Conservation (phyloP, 495 filamentous ascomycete genomes). For the Delitschia confertaspora region DNA sequence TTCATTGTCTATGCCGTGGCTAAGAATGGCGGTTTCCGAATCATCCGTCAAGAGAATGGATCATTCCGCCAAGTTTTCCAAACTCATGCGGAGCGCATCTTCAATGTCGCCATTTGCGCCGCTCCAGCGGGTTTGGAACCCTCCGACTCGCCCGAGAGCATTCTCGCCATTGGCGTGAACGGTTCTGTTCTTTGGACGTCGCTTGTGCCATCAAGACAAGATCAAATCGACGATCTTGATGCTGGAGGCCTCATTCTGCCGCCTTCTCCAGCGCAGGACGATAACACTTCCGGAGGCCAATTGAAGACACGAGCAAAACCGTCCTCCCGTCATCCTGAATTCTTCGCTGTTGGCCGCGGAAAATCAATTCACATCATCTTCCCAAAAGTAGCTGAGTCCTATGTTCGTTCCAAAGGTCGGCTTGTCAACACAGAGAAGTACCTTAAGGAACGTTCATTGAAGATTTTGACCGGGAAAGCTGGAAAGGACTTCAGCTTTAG, state of each 20-base stretch:
- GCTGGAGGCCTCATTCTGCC: constrained; percentile 74
- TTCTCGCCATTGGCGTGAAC: constrained; percentile 87
- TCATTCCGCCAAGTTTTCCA: constrained; percentile 82
- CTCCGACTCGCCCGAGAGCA: constrained; percentile 46
- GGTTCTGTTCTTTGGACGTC: constrained; percentile 89
- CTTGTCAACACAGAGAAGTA: constrained; percentile 77
- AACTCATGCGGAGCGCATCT: constrained; percentile 77
- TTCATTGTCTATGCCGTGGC: constrained; percentile 91
- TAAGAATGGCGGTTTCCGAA: constrained; percentile 80
- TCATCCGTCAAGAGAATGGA: constrained; percentile 91
- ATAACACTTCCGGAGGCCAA: constrained; percentile 75
- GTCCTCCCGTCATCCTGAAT: constrained; percentile 77
- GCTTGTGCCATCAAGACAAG: constrained; percentile 37
- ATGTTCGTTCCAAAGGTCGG: constrained; percentile 55
- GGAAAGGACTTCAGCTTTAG: constrained; percentile 98
- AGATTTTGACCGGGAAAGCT: constrained; percentile 93
- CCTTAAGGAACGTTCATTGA: constrained; percentile 72
- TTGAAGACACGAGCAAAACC: constrained; percentile 90
- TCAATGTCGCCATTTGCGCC: constrained; percentile 81
- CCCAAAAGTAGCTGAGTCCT: constrained; percentile 62
- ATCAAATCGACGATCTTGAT: constrained; percentile 50
- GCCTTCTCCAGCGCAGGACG: constrained; percentile 63
- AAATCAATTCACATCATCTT: constrained; percentile 91
- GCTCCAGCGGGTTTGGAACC: constrained; percentile 33
- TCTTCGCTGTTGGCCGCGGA: constrained; percentile 89